Evolutionary conservation across 192 early-diverging fungal species (phyloP), one percentile per base, ranked within the genome.

Genomic region (Coemansia umbellata): DNA sequence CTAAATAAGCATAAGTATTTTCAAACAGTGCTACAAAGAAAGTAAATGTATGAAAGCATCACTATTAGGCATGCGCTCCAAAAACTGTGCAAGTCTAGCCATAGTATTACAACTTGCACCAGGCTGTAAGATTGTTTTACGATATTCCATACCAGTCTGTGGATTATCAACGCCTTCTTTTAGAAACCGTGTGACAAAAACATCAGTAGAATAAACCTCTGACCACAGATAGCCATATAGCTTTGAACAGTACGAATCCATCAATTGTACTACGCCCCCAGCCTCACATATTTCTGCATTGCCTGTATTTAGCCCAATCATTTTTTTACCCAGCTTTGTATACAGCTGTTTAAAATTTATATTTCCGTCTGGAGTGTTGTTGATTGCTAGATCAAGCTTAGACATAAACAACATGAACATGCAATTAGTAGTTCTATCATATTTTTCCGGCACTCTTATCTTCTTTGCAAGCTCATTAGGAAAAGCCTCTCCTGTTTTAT

Each of bases 331-430:
- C 24, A 45, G 24, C 15, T 45, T 22, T n/a, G 24, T 13, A n/a
- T 45, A 45, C 24, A 30, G 27, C 19, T 24, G 39, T 9, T 14
- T 8, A 30, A 14, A 41, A 18, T 53, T 8, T 22, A 32, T 23
- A 17, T 32, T 22, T n/a, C 9, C 42, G 17, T 44, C 27, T 5
- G 74, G 53, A 31, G 51, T 50, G 41, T 63, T 80, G 66, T 93
- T 90, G 27, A 93, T 61, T 0, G 50, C 71, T 60, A 90, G 67
- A 58, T 93, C 91, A 55, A 80, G 86, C 9, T 79, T 55, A 22
- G 84, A 87, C 51, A 84, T 80, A 51, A 85, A 82, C 3, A 90
- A 40, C 58, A 89, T 88, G 32, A 82, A 80, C 24, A 87, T 78
- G 42, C 83, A 83, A 14, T 70, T 28, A 11, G 88, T 66, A 1